Conservation (phyloP, 2,329 filamentous ascomycete genomes). For the Phaeosphaeria sp. region DNA sequence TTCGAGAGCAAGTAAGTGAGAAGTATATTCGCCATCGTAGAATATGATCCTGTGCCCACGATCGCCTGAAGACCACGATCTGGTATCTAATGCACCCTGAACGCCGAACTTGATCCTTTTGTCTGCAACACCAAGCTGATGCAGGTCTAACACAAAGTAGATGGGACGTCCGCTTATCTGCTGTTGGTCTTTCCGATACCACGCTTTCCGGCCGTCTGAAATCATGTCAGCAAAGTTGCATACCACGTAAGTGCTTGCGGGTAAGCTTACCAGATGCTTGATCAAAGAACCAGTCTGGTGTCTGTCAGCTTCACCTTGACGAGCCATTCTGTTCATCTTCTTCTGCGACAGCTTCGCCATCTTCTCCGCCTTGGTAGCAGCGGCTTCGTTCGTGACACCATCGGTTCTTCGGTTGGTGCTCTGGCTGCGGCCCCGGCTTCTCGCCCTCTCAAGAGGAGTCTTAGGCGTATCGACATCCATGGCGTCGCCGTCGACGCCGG, state of each 20-base stretch:
- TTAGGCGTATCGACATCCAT: slow-evolving; percentile 71
- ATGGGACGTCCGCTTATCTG: slow-evolving; percentile 29
- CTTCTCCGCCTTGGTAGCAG: slow-evolving; percentile 81
- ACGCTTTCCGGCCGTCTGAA: slow-evolving; percentile 85
- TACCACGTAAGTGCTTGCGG: neutral
- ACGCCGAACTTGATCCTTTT: slow-evolving; percentile 39
- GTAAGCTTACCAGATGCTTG: slow-evolving; percentile 85
- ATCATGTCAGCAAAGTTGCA: slow-evolving; percentile 17
- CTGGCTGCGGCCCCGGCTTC: slow-evolving; percentile 73
- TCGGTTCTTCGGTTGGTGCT: slow-evolving; percentile 75
- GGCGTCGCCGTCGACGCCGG: slow-evolving; percentile 62
- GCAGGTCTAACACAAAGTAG: slow-evolving; percentile 15
- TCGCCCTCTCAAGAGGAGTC: slow-evolving; percentile 60
- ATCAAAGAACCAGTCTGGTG: slow-evolving; percentile 80
- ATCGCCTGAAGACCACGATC: slow-evolving; percentile 22
- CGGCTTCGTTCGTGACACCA: slow-evolving; percentile 72
- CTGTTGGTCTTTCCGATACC: slow-evolving; percentile 87
- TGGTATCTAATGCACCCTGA: slow-evolving; percentile 43
- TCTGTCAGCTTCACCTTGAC: slow-evolving; percentile 95
- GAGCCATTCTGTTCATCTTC: slow-evolving; percentile 98
- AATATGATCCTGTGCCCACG: slow-evolving; percentile 29
- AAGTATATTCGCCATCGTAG: neutral
- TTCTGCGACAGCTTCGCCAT: slow-evolving; percentile 90
- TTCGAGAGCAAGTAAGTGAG: neutral
- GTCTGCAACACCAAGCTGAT: slow-evolving; percentile 18